Evolutionary conservation across 139 green algal species (phyloP).

Genomic region (Chlorella sp.): DNA sequence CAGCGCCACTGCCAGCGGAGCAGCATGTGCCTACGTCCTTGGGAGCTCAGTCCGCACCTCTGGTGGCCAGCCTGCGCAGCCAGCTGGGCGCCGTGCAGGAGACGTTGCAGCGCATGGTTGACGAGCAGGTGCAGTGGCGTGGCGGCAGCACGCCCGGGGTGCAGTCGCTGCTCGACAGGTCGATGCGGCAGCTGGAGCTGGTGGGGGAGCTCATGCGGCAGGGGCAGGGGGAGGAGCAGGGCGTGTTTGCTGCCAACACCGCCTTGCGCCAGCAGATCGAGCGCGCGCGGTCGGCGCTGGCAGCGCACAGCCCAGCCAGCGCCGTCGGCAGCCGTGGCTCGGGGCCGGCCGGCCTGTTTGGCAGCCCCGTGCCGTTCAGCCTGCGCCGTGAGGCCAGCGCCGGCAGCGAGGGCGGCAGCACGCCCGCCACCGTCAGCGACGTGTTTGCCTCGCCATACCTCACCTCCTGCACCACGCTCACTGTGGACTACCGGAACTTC

Average conservation of each 20-base stretch:
- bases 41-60: neutral
- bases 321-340: too few relatives aligned
- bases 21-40: neutral
- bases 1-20: neutral
- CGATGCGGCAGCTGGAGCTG: neutral
- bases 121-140: too few relatives aligned
- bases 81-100: slow-evolving; percentile 16
- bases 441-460: slow-evolving; percentile 26
- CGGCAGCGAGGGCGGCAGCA: neutral
- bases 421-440: slow-evolving; percentile 4
- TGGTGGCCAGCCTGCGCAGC: neutral
- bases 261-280: neutral
- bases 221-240: neutral
- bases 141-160: too few relatives aligned
- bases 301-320: slow-evolving; percentile 2
- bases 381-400: neutral
- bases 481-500: slow-evolving; percentile 26
- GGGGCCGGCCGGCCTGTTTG: neutral
- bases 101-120: slow-evolving; percentile 8
- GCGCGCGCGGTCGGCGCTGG: too few relatives aligned
- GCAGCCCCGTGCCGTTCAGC: slow-evolving; percentile 16
- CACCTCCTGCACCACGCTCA: slow-evolving; percentile 23
- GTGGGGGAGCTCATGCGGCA: neutral
- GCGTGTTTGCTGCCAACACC: neutral
- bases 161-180: neutral